Conservation (phyloP, 2,329 filamentous ascomycete species). For the Xylaria polymorpha region DNA sequence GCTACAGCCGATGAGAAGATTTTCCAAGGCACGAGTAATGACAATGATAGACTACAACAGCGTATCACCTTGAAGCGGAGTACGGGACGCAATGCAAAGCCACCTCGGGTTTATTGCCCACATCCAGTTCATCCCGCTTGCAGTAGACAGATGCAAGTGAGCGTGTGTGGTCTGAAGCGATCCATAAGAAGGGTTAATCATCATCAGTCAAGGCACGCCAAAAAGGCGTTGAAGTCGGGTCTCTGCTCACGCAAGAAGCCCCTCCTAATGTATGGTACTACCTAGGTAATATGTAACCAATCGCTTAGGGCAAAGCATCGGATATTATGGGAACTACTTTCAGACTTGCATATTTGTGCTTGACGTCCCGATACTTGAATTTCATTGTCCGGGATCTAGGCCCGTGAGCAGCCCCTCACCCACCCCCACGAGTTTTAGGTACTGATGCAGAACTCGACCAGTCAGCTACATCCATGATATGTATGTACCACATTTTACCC, state of each 20-base stretch:
- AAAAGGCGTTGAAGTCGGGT: constrained; percentile 3
- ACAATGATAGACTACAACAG: neutral
- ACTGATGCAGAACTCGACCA: constrained; percentile 23
- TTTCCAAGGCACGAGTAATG: neutral
- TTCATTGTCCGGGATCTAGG: neutral
- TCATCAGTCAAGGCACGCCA: constrained; percentile 7
- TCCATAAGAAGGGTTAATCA: constrained; percentile 3
- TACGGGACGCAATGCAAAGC: constrained; percentile 25
- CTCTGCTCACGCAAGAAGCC: neutral
- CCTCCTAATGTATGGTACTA: neutral
- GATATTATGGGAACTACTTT: constrained; percentile 5
- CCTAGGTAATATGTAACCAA: constrained; percentile 1
- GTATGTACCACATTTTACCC: constrained; percentile 20
- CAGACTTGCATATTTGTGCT: constrained; percentile 5
- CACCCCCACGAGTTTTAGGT: constrained; percentile 22
- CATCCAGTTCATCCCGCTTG: neutral
- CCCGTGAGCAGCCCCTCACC: neutral
- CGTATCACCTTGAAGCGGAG: constrained; percentile 6
- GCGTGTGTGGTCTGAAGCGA: constrained; percentile 12
- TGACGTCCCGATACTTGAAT: neutral
- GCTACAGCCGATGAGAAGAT: neutral
- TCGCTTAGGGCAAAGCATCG: constrained; percentile 1
- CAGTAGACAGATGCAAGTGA: constrained; percentile 16
- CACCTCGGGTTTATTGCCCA: constrained; percentile 12
- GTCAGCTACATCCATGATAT: neutral